A percentile compares a stretch with the other conserved stretches of the same genome.
phyloP scores from a whole-genome alignment of 1,284 basidiomycete species.

The Sporisorium reilianum region DNA sequence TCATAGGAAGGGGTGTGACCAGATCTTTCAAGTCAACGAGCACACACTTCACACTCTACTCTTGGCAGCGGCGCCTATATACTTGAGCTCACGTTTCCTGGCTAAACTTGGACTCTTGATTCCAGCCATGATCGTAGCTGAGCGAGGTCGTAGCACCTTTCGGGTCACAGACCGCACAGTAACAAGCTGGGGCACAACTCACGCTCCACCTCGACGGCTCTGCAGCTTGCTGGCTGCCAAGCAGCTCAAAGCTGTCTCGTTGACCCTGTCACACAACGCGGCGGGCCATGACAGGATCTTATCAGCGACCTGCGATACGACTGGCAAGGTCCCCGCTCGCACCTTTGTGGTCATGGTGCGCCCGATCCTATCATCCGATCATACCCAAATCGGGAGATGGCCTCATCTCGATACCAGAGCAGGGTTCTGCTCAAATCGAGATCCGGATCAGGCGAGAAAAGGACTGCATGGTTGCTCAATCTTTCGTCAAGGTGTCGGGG shows the following conservation, averaged over 20 bases:
- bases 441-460: neutral
- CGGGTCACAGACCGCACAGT: conserved; percentile 10
- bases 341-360: conserved; percentile 14
- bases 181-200: neutral
- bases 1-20: neutral
- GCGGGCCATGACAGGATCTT: conserved; percentile 19
- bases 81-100: neutral
- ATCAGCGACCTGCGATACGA: conserved; percentile 18
- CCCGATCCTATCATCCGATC: conserved; percentile 1
- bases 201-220: neutral
- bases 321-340: conserved; percentile 23
- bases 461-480: too few species aligned
- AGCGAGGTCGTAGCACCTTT: conserved; percentile 13
- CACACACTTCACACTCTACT: neutral
- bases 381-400: neutral
- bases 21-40: neutral
- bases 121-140: neutral
- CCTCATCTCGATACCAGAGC: neutral
- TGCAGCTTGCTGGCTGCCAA: conserved; percentile 3
- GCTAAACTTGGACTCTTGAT: too few species aligned
- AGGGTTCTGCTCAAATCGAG: neutral
- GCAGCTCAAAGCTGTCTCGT: neutral
- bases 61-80: neutral
- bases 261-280: conserved; percentile 21
- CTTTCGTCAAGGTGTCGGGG: conserved; percentile 2